Conservation (phyloP, 2,329 filamentous ascomycete genomes). For the Elsinoe fawcettii region DNA sequence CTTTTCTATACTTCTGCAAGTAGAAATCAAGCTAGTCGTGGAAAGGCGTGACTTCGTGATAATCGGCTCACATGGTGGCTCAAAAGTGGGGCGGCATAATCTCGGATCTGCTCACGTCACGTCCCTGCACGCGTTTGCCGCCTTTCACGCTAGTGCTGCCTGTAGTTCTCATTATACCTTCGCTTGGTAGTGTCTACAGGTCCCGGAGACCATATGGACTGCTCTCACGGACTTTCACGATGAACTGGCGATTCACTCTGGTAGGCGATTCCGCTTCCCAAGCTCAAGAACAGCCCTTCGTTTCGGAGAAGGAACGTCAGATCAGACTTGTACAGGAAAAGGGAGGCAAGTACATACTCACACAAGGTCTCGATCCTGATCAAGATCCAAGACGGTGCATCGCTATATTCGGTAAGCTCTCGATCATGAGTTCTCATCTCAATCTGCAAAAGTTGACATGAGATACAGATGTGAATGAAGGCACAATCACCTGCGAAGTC, state of each 20-base stretch:
- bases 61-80: not conserved
- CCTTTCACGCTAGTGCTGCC: not conserved
- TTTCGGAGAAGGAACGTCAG: not conserved
- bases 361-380: not conserved
- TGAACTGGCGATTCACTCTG: not conserved
- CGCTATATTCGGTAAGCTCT: not conserved
- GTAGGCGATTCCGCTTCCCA: not conserved
- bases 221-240: not conserved
- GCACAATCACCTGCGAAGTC: not conserved
- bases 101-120: not conserved
- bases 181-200: no score
- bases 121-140: not conserved
- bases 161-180: not conserved
- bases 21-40: not conserved
- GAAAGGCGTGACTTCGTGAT: not conserved
- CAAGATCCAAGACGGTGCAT: not conserved
- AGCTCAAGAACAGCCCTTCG: not conserved
- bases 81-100: not conserved
- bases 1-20: no score
- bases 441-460: not conserved
- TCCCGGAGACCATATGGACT: no score
- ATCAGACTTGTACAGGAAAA: not conserved
- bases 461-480: not conserved
- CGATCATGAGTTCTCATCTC: no score
- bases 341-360: not conserved